A percentile compares a stretch with the other conserved stretches of the same genome.
phyloP scores from a whole-genome alignment of 352 stramenopile species.

The Pythium chondricola region DNA sequence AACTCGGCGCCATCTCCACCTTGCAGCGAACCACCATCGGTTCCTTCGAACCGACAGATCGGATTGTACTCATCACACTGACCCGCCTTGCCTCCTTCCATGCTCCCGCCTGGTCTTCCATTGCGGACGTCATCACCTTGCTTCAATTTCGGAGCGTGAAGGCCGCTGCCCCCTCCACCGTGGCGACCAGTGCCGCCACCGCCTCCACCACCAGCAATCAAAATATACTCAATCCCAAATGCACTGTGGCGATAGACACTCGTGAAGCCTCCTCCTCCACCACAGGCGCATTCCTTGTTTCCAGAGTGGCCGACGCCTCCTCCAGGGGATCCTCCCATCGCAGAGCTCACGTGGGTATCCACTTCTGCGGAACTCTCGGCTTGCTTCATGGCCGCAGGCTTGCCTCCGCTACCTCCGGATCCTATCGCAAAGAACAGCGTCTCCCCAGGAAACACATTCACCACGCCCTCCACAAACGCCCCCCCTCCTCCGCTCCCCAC shows the following conservation, averaged over 20 bases:
- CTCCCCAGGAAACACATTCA: constrained; percentile 55
- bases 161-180: constrained; percentile 35
- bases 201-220: constrained; percentile 57
- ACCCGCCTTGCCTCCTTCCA: constrained; percentile 36
- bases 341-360: constrained; percentile 37
- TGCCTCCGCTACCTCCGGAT: constrained; percentile 34
- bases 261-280: constrained; percentile 61
- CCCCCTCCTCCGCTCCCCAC: constrained; percentile 55
- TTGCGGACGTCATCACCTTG: constrained; percentile 47
- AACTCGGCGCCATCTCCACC: constrained; percentile 69
- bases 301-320: constrained; percentile 52
- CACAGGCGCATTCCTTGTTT: constrained; percentile 66
- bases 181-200: constrained; percentile 64
- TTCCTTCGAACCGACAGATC: constrained; percentile 56
- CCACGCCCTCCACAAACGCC: constrained; percentile 60
- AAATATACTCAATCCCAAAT: constrained; percentile 58
- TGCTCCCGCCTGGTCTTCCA: constrained; percentile 34
- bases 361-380: constrained; percentile 21
- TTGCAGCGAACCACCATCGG: constrained; percentile 38
- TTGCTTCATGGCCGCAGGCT: constrained; percentile 35
- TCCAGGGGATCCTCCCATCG: constrained; percentile 38
- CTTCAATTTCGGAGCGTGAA: constrained; percentile 16
- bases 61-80: constrained; percentile 52
- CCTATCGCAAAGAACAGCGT: constrained; percentile 58
- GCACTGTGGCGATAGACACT: constrained; percentile 60